These are phyloP conservation scores for Metschnikowia vanudenii DNA, from an alignment of 805 yeast genomes.

Conservation along the genomic window DNA sequence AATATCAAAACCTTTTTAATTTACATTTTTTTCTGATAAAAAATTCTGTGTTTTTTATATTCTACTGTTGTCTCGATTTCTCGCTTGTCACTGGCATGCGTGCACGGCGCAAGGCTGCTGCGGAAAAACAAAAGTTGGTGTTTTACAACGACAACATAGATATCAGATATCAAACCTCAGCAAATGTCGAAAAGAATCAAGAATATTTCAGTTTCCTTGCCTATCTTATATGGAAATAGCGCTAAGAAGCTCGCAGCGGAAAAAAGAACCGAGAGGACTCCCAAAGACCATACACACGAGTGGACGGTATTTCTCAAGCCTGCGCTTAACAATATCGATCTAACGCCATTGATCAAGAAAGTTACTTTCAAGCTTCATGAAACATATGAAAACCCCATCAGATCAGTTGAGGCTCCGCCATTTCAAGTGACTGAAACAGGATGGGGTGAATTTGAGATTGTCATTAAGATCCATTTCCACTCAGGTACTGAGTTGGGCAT, in stretches of 20 bases:
- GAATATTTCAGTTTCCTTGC: conserved; percentile 61
- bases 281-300: conserved; percentile 87
- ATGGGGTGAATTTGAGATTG: conserved; percentile 98
- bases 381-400: conserved; percentile 82
- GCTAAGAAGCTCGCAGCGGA: conserved; percentile 61
- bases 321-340: conserved; percentile 61
- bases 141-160: not conserved
- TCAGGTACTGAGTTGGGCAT: conserved; percentile 62
- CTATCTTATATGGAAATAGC: conserved; percentile 77
- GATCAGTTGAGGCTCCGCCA: conserved; percentile 87
- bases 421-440: conserved; percentile 96
- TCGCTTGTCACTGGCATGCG: too few relatives aligned
- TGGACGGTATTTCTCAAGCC: conserved; percentile 96
- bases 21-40: too few relatives aligned
- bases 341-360: conserved; percentile 77
- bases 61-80: too few relatives aligned
- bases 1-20: too few relatives aligned
- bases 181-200: conserved; percentile 26
- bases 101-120: too few relatives aligned
- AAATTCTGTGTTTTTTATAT: too few relatives aligned
- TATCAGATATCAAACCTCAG: not conserved
- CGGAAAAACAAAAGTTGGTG: not conserved
- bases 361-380: conserved; percentile 95
- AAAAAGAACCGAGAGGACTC: conserved; percentile 54
- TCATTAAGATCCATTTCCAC: conserved; percentile 80